Evolutionary conservation across 352 stramenopile genomes (phyloP).

Genomic region (Saprolegnia parasitica): DNA sequence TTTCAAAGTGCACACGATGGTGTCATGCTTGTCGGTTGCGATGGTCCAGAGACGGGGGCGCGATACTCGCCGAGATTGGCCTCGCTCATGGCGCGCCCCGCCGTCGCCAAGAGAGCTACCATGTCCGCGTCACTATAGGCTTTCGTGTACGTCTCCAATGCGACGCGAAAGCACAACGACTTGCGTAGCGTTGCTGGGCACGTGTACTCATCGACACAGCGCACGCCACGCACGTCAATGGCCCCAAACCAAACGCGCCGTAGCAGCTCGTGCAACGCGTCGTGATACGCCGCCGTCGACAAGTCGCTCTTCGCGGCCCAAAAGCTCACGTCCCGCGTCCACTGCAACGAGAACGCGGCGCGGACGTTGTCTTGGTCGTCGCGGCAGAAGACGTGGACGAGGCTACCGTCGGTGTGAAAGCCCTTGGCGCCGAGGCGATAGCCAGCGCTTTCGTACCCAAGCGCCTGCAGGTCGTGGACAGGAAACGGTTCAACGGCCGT

Average conservation of each 20-base stretch:
- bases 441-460: constrained; percentile 73
- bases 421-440: constrained; percentile 65
- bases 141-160: constrained; percentile 11
- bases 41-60: neutral
- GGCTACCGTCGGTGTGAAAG: constrained; percentile 61
- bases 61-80: neutral
- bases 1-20: neutral
- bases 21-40: neutral
- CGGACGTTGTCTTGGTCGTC: constrained; percentile 35
- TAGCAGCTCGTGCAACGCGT: constrained; percentile 48
- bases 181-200: constrained; percentile 45
- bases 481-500: constrained; percentile 58
- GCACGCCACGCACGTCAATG: constrained; percentile 32
- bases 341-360: constrained; percentile 50
- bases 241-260: constrained; percentile 35
- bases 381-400: constrained; percentile 67
- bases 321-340: constrained; percentile 63
- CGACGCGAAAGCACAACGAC: constrained; percentile 55
- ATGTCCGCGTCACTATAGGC: neutral
- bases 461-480: constrained; percentile 40
- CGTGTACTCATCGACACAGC: constrained; percentile 43
- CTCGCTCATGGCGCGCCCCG: neutral
- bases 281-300: constrained; percentile 38
- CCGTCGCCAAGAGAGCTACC: neutral
- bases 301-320: constrained; percentile 53